Evolutionary conservation across 805 yeast genomes (phyloP).

Genomic region (Kodamaea nitidulidarum): DNA sequence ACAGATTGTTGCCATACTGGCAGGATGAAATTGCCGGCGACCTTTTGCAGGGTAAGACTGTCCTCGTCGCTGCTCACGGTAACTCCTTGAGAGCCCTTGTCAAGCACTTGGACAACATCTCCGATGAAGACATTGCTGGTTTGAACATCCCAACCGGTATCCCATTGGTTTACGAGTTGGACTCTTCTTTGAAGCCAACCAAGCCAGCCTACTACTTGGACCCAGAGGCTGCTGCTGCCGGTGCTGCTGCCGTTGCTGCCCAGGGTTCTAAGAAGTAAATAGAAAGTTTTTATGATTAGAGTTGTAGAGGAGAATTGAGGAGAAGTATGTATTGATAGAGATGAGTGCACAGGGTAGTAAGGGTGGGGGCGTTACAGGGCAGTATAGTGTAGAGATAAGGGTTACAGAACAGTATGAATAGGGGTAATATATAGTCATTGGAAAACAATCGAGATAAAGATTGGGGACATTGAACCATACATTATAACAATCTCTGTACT

Average conservation of each 20-base stretch:
- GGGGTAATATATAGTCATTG: too few relatives aligned
- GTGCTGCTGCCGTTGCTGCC: slow-evolving; percentile 98
- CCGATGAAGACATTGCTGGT: slow-evolving; percentile 88
- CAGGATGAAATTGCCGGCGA: slow-evolving; percentile 86
- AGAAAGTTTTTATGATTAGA: too few relatives aligned
- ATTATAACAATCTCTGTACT: too few relatives aligned
- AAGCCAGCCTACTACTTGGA: slow-evolving; percentile 95
- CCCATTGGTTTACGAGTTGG: slow-evolving; percentile 95
- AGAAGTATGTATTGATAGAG: too few relatives aligned
- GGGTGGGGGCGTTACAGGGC: too few relatives aligned
- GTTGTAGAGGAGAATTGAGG: too few relatives aligned
- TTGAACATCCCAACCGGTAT: slow-evolving; percentile 98
- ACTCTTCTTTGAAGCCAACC: slow-evolving; percentile 78
- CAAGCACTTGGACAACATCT: slow-evolving; percentile 90
- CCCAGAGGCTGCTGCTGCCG: slow-evolving; percentile 99
- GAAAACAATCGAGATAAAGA: too few relatives aligned
- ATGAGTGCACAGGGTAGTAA: too few relatives aligned
- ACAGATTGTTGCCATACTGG: slow-evolving; percentile 96
- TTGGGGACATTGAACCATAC: too few relatives aligned
- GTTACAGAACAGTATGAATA: too few relatives aligned
- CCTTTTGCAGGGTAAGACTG: slow-evolving; percentile 83
- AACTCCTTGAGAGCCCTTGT: slow-evolving; percentile 96
- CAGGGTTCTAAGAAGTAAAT: slow-evolving; percentile 61
- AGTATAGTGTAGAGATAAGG: too few relatives aligned
- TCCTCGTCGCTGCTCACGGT: slow-evolving; percentile 94